A percentile compares a stretch with the other conserved stretches of the same genome.
phyloP scores from a whole-genome alignment of 202 grass and related monocot genomes.

The Schoenoplectus triqueter region DNA sequence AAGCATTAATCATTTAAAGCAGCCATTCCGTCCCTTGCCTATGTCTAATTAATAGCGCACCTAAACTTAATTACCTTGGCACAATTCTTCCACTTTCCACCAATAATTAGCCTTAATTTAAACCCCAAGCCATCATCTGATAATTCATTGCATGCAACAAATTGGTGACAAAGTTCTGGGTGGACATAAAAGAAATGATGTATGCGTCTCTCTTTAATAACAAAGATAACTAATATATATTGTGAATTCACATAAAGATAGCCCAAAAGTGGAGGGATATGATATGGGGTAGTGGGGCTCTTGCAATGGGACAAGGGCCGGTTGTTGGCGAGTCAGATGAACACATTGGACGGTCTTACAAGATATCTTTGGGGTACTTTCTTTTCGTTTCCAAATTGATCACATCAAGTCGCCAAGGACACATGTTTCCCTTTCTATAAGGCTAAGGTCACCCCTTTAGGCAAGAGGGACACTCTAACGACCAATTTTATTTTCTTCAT shows the following conservation, averaged over 20 bases:
- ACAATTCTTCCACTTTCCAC: constrained; percentile 30
- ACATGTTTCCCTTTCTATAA: not conserved
- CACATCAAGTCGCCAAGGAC: constrained; percentile 36
- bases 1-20: constrained; percentile 22
- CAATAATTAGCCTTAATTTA: not conserved
- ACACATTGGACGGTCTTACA: constrained; percentile 30
- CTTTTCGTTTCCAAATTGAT: constrained; percentile 41
- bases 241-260: no score
- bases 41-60: not conserved
- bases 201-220: not conserved
- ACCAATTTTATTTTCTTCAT: not conserved
- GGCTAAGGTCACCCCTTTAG: constrained; percentile 19
- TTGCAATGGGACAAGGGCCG: constrained; percentile 34
- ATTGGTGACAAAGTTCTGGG: constrained; percentile 37
- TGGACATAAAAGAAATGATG: constrained; percentile 37
- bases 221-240: no score
- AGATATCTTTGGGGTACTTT: constrained; percentile 21
- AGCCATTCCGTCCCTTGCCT: not conserved
- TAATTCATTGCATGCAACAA: constrained; percentile 30
- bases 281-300: constrained; percentile 28
- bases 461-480: constrained; percentile 17
- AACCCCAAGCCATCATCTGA: not conserved
- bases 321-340: constrained; percentile 33
- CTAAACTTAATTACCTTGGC: constrained; percentile 27
- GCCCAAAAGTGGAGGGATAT: constrained; percentile 20